A percentile compares a stretch with the other conserved stretches of the same genome.
These are phyloP conservation scores for Dioszegia hungarica DNA, from an alignment of 768 basidiomycete genomes.

Conservation along the genomic window DNA sequence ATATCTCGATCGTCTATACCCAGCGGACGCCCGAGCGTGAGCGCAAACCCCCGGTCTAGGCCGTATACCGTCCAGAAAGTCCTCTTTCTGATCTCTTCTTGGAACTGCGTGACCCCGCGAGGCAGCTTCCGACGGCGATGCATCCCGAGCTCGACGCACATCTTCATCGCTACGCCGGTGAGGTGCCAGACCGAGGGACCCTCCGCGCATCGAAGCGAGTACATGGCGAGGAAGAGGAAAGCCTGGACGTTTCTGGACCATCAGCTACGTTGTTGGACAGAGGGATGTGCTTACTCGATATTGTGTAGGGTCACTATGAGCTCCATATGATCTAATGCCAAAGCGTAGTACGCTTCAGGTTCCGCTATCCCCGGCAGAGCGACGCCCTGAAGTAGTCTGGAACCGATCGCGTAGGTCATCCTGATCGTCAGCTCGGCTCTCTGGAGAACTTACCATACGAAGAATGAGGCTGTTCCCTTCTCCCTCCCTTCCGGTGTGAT, in stretches of 20 bases:
- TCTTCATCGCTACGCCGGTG: slow-evolving; percentile 8
- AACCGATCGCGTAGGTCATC: slow-evolving; percentile 10
- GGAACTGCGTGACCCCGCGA: not conserved
- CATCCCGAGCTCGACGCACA: slow-evolving; percentile 17
- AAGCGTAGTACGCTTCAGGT: slow-evolving; percentile 10
- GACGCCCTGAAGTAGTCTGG: slow-evolving; percentile 9
- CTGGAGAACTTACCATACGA: slow-evolving; percentile 5
- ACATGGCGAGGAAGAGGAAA: slow-evolving; percentile 13
- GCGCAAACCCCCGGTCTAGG: slow-evolving; percentile 19
- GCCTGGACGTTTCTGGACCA: slow-evolving; percentile 13
- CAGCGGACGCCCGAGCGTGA: slow-evolving; percentile 18
- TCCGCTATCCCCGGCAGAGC: slow-evolving; percentile 7
- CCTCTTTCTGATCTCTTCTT: slow-evolving; percentile 17
- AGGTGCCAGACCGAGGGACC: slow-evolving; percentile 14
- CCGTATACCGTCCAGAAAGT: slow-evolving; percentile 23
- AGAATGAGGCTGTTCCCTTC: slow-evolving; percentile 6
- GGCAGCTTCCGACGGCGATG: slow-evolving; percentile 11
- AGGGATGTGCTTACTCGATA: slow-evolving; percentile 15
- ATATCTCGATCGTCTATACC: slow-evolving; percentile 17
- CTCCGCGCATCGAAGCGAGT: slow-evolving; percentile 8
- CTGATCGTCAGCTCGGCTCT: not conserved
- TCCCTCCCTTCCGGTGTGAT: slow-evolving; percentile 4
- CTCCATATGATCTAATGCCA: slow-evolving; percentile 9
- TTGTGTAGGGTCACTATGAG: slow-evolving; percentile 12
- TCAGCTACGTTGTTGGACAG: not conserved